phyloP scores from a whole-genome alignment of 163 green algal species.

The Chlamydomonas reinhardtii region DNA sequence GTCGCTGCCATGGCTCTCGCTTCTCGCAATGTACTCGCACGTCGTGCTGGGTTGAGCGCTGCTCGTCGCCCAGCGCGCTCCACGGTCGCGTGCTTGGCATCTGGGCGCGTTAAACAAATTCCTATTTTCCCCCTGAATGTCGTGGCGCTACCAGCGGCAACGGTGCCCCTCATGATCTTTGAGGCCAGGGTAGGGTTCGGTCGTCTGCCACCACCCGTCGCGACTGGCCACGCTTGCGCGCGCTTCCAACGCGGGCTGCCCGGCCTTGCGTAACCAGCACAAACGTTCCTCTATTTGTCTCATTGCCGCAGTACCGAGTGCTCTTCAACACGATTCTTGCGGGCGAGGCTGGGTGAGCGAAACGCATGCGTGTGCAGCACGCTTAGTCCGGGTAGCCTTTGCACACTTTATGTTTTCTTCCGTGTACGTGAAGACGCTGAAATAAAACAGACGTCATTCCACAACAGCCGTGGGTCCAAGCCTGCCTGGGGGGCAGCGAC shows the following conservation, averaged over 20 bases:
- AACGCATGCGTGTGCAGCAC: not conserved
- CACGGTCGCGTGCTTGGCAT: not conserved
- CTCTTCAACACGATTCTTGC: conserved; percentile 91
- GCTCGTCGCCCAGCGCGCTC: not conserved
- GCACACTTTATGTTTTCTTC: not conserved
- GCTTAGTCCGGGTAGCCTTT: not conserved
- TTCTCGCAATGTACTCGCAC: not conserved
- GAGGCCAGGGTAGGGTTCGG: conserved; percentile 64
- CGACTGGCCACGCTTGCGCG: not conserved
- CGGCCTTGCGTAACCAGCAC: not conserved
- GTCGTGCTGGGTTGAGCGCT: not conserved
- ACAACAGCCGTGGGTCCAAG: no score
- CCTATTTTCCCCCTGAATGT: conserved; percentile 89
- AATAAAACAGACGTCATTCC: no score
- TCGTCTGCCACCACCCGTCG: not conserved
- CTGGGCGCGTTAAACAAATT: conserved; percentile 56
- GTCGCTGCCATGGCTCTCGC: conserved; percentile 3
- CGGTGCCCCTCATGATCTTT: conserved; percentile 89
- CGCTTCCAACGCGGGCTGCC: not conserved
- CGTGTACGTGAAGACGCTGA: not conserved
- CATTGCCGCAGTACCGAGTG: conserved; percentile 81
- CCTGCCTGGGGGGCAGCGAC: no score
- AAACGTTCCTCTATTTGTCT: not conserved
- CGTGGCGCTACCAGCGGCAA: conserved; percentile 79
- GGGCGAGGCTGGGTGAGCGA: conserved; percentile 16